These are phyloP conservation scores for Rosa persica DNA, from an alignment of 306 rosid species.

Conservation along the genomic window DNA sequence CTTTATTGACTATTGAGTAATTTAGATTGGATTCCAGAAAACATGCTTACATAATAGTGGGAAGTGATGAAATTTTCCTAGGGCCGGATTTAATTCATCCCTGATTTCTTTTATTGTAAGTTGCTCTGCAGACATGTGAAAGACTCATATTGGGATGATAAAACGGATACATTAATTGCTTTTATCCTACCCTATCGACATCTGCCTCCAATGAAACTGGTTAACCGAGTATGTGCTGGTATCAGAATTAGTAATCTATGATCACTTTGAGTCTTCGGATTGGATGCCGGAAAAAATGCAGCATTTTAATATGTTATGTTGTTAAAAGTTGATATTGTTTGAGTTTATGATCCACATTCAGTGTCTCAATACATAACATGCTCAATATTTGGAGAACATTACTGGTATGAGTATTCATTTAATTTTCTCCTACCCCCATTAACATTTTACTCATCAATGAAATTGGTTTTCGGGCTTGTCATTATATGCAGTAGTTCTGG, in stretches of 20 bases:
- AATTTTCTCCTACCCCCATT: background rate
- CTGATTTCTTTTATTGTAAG: background rate
- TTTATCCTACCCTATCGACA: slow-evolving; percentile 5
- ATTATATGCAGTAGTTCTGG: background rate
- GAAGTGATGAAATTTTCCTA: background rate
- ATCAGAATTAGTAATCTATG: background rate
- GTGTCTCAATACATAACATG: background rate
- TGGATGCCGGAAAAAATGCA: background rate
- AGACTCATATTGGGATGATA: slow-evolving; percentile 5
- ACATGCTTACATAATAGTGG: slow-evolving; percentile 3
- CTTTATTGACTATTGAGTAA: background rate
- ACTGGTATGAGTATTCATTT: background rate
- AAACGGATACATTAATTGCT: background rate
- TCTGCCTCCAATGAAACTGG: slow-evolving; percentile 11
- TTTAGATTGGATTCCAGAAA: slow-evolving; percentile 3
- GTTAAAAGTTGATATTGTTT: background rate
- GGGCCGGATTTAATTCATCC: background rate
- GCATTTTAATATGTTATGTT: background rate
- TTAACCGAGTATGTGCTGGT: slow-evolving; percentile 4
- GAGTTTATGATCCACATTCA: background rate
- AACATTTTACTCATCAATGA: background rate
- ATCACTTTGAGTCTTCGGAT: background rate
- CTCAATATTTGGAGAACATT: background rate
- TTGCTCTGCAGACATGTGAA: slow-evolving; percentile 10
- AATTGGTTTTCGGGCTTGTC: background rate